A percentile compares a stretch with the other conserved stretches of the same genome.
Conservation (phyloP, 257 asterid species). For the Ballota nigra region DNA sequence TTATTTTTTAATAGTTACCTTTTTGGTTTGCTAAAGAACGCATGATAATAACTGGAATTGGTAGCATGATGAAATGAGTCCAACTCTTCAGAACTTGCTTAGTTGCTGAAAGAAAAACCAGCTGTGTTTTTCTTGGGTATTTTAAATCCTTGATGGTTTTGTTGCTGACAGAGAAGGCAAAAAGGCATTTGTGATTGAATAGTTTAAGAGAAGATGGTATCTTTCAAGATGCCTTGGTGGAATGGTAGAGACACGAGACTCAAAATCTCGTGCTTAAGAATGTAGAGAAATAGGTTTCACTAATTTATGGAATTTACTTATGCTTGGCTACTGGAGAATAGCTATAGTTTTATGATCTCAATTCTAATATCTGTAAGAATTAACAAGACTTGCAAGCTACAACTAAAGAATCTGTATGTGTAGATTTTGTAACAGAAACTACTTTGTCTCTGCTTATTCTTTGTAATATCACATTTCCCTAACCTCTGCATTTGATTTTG, state of each 20-base stretch:
- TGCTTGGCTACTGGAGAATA: too few relatives aligned
- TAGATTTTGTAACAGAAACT: background rate
- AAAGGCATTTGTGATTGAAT: background rate
- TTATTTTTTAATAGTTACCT: background rate
- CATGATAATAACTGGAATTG: background rate
- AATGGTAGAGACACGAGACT: too few relatives aligned
- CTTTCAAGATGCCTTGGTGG: too few relatives aligned
- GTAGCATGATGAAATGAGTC: background rate
- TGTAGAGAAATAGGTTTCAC: too few relatives aligned
- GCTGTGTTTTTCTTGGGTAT: background rate
- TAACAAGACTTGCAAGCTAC: background rate
- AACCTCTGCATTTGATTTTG: slow-evolving; percentile 20
- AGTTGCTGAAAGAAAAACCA: background rate
- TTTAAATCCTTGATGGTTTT: background rate
- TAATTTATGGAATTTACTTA: too few relatives aligned
- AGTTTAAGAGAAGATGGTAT: too few relatives aligned
- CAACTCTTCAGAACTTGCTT: too few relatives aligned
- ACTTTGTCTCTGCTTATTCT: background rate
- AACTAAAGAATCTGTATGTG: background rate
- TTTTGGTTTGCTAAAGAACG: background rate
- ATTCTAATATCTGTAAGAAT: background rate
- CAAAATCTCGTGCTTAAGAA: too few relatives aligned
- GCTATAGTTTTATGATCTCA: background rate
- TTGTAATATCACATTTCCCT: slow-evolving; percentile 6
- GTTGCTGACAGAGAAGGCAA: background rate